Percentiles rank a stretch among this genome's conserved stretches.
These are phyloP conservation scores for Alternaria triticimaculans DNA, from an alignment of 2,329 filamentous ascomycete genomes.

Conservation along the genomic window DNA sequence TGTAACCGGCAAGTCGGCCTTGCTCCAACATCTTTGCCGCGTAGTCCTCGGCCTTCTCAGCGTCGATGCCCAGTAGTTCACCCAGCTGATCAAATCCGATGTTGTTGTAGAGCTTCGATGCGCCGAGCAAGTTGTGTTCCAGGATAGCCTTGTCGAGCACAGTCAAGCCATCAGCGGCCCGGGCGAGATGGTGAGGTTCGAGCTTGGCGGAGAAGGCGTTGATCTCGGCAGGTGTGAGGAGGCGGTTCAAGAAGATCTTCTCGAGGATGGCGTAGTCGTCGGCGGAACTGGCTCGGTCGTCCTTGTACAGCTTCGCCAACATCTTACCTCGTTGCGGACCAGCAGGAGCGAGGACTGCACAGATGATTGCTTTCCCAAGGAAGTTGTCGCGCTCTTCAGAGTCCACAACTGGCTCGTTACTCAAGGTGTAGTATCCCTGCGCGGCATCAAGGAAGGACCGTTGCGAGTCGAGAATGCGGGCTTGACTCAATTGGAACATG, in stretches of 20 bases:
- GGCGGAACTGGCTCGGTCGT: slow-evolving; percentile 78
- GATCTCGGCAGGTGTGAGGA: slow-evolving; percentile 83
- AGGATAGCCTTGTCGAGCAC: slow-evolving; percentile 92
- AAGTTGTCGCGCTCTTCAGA: slow-evolving; percentile 87
- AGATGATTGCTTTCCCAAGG: slow-evolving; percentile 85
- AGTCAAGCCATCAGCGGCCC: slow-evolving; percentile 87
- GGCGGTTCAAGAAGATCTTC: slow-evolving; percentile 94
- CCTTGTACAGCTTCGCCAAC: slow-evolving; percentile 87
- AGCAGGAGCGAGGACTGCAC: slow-evolving; percentile 89
- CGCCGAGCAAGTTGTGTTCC: slow-evolving; percentile 92
- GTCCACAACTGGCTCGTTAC: slow-evolving; percentile 76
- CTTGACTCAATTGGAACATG: slow-evolving; percentile 89
- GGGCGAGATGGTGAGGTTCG: slow-evolving; percentile 86
- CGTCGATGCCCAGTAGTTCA: slow-evolving; percentile 76
- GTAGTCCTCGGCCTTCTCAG: slow-evolving; percentile 85
- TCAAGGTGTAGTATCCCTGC: slow-evolving; percentile 86
- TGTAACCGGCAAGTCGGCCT: slow-evolving; percentile 82
- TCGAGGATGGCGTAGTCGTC: slow-evolving; percentile 88
- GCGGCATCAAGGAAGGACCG: slow-evolving; percentile 88
- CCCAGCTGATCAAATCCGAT: slow-evolving; percentile 72
- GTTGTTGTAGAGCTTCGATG: slow-evolving; percentile 66
- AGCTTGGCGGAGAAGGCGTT: slow-evolving; percentile 82
- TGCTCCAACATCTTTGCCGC: slow-evolving; percentile 97
- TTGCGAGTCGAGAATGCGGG: slow-evolving; percentile 89
- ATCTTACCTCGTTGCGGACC: slow-evolving; percentile 82